These are phyloP conservation scores for Reticulascus tulasneorum DNA, from an alignment of 2,329 filamentous ascomycete species.

Conservation along the genomic window DNA sequence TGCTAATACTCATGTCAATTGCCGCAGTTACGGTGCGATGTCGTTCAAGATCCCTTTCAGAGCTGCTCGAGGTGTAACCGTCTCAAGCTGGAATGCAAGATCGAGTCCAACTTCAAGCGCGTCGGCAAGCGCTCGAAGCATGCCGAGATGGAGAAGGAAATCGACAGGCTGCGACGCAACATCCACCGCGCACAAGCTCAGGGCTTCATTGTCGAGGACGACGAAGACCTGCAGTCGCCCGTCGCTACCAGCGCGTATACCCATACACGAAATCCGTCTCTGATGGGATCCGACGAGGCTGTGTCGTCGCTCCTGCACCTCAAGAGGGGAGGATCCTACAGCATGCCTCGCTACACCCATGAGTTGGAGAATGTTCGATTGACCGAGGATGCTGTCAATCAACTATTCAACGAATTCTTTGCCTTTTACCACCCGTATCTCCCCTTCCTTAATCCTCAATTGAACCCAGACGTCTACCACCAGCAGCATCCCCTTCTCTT, in stretches of 20 bases:
- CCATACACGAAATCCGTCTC: slow-evolving; percentile 58
- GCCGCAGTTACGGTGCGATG: slow-evolving; percentile 72
- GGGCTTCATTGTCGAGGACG: slow-evolving; percentile 51
- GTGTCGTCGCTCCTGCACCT: slow-evolving; percentile 64
- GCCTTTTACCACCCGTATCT: slow-evolving; percentile 72
- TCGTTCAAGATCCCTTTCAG: slow-evolving; percentile 74
- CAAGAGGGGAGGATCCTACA: slow-evolving; percentile 61
- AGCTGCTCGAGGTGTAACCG: slow-evolving; percentile 75
- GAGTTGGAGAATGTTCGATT: slow-evolving; percentile 61
- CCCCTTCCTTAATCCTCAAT: slow-evolving; percentile 65
- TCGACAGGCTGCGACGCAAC: slow-evolving; percentile 62
- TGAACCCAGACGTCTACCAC: slow-evolving; percentile 69
- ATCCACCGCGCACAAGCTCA: slow-evolving; percentile 57
- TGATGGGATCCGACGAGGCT: slow-evolving; percentile 66
- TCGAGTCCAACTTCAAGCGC: slow-evolving; percentile 84
- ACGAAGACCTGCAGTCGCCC: slow-evolving; percentile 58
- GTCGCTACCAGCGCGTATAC: slow-evolving; percentile 53
- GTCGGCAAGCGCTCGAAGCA: slow-evolving; percentile 78
- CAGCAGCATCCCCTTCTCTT: slow-evolving; percentile 77
- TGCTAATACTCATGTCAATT: slow-evolving; percentile 12
- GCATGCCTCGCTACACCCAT: slow-evolving; percentile 54
- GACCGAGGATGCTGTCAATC: slow-evolving; percentile 58
- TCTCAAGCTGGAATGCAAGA: slow-evolving; percentile 77
- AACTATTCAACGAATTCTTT: slow-evolving; percentile 73
- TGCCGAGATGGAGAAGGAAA: slow-evolving; percentile 82